Base-by-base conservation (phyloP, 2,329 filamentous ascomycete species). In the Apiospora hydei region DNA sequence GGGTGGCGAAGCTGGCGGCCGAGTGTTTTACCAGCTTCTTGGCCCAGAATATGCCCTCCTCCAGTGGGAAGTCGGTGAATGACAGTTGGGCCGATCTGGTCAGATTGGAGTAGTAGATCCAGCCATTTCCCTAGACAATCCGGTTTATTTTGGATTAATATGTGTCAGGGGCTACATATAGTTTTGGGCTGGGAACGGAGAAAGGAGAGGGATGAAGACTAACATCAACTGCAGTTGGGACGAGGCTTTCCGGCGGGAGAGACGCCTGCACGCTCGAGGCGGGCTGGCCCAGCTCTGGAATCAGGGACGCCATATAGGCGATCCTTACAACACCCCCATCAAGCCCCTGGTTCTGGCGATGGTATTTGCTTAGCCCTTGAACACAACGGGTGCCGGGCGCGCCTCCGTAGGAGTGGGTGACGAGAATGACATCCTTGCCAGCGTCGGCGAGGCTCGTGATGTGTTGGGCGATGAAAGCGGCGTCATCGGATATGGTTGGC, bases 321-420 rank as follows among this genome's bases (percentile, higher is more conserved):
- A 78, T 72, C 71, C 76, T 78, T 3, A 81, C 74, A 1, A 85
- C 74, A 0, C 83, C 83, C 1, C 84, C 84, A 70, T 78, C 80
- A 72, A 82, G 79, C 0, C 82, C 83, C 18, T 76, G 71, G 21
- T 74, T 73, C 66, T 78, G 74, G 34, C 83, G 76, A 64, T 82
- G 79, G 46, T 74, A 73, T 67, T 83, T 81, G 8, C 78, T 75
- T 7, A 83, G 73, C 0, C 82, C 83, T 18, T 79, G 78, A 0
- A 81, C 74, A 4, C 80, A 81, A 72, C 83, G 79, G 5, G 79
- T 76, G 6, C 67, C 70, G 1, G 77, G 76, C 14, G 76, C 66
- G 10, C 77, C 78, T 44, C 78, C 78, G 51, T 79, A 79, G 4
- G 78, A 79, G 49, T 79, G 78, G 0, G 73, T 69, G 21, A 79